These are phyloP conservation scores for Kodamaea kakaduensis DNA, from an alignment of 805 yeast genomes.

Conservation along the genomic window DNA sequence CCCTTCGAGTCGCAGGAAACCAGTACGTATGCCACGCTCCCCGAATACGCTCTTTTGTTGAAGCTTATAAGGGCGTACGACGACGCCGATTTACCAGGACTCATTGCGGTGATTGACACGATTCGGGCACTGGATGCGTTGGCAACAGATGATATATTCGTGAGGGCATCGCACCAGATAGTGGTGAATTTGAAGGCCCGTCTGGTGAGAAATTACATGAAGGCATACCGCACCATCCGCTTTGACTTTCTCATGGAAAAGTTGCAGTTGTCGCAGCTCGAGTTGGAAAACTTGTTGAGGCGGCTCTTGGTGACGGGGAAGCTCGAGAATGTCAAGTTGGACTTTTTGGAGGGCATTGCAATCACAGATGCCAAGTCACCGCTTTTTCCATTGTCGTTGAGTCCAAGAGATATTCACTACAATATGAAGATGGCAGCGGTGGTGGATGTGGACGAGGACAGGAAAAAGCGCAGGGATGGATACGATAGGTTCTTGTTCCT, in stretches of 20 bases:
- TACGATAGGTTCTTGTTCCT: constrained; percentile 10
- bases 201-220: constrained; percentile 24
- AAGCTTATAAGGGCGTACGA: constrained; percentile 29
- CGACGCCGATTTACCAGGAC: constrained; percentile 22
- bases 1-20: constrained; percentile 75
- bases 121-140: constrained; percentile 24
- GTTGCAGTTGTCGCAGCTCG: constrained; percentile 18
- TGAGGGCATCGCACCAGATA: constrained; percentile 23
- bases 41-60: constrained; percentile 27
- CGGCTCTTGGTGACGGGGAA: constrained; percentile 29
- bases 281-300: constrained; percentile 27
- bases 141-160: constrained; percentile 27
- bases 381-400: constrained; percentile 16
- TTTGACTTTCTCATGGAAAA: constrained; percentile 24
- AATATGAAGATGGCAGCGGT: constrained; percentile 16
- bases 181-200: constrained; percentile 29
- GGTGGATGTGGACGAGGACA: not conserved
- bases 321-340: constrained; percentile 23
- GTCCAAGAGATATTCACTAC: constrained; percentile 18
- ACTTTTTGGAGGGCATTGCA: constrained; percentile 24
- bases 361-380: constrained; percentile 9
- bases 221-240: constrained; percentile 27
- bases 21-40: constrained; percentile 41
- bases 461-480: constrained; percentile 1
- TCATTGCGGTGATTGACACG: constrained; percentile 13